Conservation (phyloP, 495 filamentous ascomycete genomes). For the Umbilicaria muhlenbergii region DNA sequence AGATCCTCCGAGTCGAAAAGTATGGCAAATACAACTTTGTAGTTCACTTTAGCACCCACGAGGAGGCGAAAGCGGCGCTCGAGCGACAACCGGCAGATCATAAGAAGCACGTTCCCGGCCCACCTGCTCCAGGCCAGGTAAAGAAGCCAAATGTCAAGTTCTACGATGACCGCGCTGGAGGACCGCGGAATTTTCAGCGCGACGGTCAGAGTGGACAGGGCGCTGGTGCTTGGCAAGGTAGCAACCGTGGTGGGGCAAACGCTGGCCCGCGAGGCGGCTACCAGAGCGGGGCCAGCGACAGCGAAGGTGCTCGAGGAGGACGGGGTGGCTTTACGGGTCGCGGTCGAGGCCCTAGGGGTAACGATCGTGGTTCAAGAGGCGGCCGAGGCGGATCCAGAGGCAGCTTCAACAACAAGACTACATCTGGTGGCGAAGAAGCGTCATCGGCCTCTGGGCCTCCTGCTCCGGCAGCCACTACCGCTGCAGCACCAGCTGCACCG, state of each 20-base stretch:
- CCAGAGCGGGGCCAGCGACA: conserved; percentile 72
- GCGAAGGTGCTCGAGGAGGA: conserved; percentile 46
- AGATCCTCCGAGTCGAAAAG: conserved; percentile 65
- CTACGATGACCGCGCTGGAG: conserved; percentile 47
- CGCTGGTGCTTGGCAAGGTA: conserved; percentile 62
- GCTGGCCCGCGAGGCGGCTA: conserved; percentile 49
- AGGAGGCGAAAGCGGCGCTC: conserved; percentile 65
- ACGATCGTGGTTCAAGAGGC: conserved; percentile 19
- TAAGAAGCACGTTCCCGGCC: conserved; percentile 32
- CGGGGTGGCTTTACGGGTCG: conserved; percentile 52
- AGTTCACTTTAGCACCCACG: conserved; percentile 58
- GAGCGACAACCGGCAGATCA: conserved; percentile 54
- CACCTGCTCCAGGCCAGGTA: conserved; percentile 40
- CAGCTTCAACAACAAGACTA: conserved; percentile 33
- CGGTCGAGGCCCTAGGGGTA: conserved; percentile 28
- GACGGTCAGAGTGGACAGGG: conserved; percentile 30
- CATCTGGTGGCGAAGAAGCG: conserved; percentile 3
- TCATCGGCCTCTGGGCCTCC: not conserved
- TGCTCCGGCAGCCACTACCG: conserved; percentile 6
- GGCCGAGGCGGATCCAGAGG: conserved; percentile 34
- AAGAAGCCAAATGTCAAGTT: conserved; percentile 67
- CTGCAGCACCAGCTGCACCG: conserved; percentile 6
- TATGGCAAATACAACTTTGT: conserved; percentile 61
- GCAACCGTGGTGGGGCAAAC: conserved; percentile 38
- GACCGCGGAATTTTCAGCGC: conserved; percentile 30